Percentiles rank a stretch among this genome's conserved stretches.
Conservation (phyloP, 306 rosid species). For the Quercus aquifolioides region DNA sequence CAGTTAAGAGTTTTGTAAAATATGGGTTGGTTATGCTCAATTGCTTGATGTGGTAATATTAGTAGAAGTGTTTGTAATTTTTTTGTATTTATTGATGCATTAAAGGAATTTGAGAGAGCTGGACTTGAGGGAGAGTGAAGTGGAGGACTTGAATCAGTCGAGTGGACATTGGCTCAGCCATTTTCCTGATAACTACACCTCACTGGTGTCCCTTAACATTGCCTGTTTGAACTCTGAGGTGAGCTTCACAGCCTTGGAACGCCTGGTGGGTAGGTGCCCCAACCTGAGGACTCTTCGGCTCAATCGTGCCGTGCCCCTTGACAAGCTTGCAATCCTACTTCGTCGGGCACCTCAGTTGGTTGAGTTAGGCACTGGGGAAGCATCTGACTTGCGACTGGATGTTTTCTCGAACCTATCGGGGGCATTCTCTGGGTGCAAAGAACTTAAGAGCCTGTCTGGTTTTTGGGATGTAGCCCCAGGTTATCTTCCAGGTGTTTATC, state of each 20-base stretch:
- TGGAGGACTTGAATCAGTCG: conserved; percentile 51
- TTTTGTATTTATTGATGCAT: conserved; percentile 26
- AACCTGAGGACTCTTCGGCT: conserved; percentile 79
- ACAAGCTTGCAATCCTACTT: conserved; percentile 60
- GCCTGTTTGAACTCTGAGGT: conserved; percentile 79
- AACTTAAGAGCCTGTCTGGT: conserved; percentile 68
- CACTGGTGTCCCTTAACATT: conserved; percentile 84
- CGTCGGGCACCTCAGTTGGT: conserved; percentile 66
- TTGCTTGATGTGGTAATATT: not conserved
- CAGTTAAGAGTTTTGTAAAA: not conserved
- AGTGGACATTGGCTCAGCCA: conserved; percentile 92
- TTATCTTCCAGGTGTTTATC: conserved; percentile 67
- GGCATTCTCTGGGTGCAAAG: conserved; percentile 57
- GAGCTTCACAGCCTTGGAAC: conserved; percentile 76
- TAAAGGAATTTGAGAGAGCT: conserved; percentile 82
- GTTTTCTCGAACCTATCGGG: conserved; percentile 50
- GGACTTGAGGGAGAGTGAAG: conserved; percentile 89
- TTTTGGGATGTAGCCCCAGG: conserved; percentile 88
- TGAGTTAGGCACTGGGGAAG: conserved; percentile 80
- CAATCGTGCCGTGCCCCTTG: conserved; percentile 80
- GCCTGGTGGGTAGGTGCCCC: conserved; percentile 75
- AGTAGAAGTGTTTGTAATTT: conserved; percentile 6
- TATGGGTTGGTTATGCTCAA: not conserved
- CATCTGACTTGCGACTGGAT: conserved; percentile 65
- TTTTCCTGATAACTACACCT: conserved; percentile 84